Base-by-base conservation (phyloP, 225 moss, liverwort and hornwort species). In the Asterella californica region DNA sequence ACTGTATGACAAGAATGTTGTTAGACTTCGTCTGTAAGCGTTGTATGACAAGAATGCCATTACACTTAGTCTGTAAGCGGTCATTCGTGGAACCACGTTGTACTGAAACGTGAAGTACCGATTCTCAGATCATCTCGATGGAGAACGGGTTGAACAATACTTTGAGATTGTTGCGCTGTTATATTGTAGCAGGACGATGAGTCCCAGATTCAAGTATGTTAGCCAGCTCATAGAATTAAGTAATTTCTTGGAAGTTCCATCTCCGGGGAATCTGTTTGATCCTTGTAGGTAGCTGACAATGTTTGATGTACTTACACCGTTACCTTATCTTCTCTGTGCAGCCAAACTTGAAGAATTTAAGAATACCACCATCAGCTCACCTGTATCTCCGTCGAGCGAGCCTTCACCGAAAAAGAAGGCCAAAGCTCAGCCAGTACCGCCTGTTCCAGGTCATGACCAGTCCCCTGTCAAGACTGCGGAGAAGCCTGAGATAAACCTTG, bases 301-400 rank as follows among this genome's bases (percentile, higher is more conserved):
- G 10, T 12, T 14, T 52, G 52, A 52, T n/a, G n/a, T n/a, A 52
- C 52, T 52, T 12, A 48, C 7, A 63, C n/a, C n/a, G n/a, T 67
- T 67, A 11, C 67, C 67, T 36, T 22, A 22, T 66, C 68, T 33
- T 59, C n/a, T 65, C 29, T 33, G 14, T 75, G 36, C 81, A 81
- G 59, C 72, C 8, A 66, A 75, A 50, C 53, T 76, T 54, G 61
- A 76, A 27, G 64, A 67, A 37, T 33, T 21, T 36, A 52, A 81
- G 21, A 27, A 49, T 45, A 49, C 36, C 4, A 52, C 33, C 22
- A 9, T 14, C 6, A 72, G 15, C 52, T 52, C 74, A 30, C 33
- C 52, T 52, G 2, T 71, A 46, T 74, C 52, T 53, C 52, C 71
- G 14, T 72, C 71, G 57, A 10, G 59, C 36, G 36, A 76, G 15